Percentiles rank a stretch among this genome's conserved stretches.
Conservation (phyloP, 2,329 filamentous ascomycete species). For the Sordariomycetes sp. region DNA sequence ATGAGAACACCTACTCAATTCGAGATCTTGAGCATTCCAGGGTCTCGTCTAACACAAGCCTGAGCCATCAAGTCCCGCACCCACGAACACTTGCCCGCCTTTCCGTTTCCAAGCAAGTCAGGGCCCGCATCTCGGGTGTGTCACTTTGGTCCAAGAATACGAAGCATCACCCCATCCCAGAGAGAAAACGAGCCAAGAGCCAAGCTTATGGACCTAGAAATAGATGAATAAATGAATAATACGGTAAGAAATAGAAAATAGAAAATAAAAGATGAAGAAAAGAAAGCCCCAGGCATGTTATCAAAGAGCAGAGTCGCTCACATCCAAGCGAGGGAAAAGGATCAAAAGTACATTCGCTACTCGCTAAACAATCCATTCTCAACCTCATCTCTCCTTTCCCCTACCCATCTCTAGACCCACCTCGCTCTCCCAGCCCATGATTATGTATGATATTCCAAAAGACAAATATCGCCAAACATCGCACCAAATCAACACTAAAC, state of each 20-base stretch:
- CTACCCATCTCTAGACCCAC: not conserved
- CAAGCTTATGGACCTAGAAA: no score
- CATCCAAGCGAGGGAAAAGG: not conserved
- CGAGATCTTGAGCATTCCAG: no score
- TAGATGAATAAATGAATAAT: no score
- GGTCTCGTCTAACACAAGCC: no score
- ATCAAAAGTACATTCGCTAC: not conserved
- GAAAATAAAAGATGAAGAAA: not conserved
- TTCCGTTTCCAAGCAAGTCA: no score
- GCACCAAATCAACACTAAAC: not conserved
- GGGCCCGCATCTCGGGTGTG: no score
- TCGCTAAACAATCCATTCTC: not conserved
- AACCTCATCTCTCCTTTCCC: not conserved
- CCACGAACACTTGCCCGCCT: no score
- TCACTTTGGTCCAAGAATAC: no score
- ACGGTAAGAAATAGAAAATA: not conserved
- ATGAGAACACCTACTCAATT: no score
- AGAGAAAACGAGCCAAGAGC: no score
- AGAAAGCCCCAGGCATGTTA: not conserved
- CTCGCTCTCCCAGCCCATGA: not conserved
- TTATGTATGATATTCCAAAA: not conserved
- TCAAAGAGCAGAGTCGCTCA: not conserved
- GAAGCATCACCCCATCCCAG: no score
- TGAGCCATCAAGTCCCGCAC: no score
- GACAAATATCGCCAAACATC: not conserved